Conservation (phyloP, 805 yeast species). For the Saturnispora bothae region DNA sequence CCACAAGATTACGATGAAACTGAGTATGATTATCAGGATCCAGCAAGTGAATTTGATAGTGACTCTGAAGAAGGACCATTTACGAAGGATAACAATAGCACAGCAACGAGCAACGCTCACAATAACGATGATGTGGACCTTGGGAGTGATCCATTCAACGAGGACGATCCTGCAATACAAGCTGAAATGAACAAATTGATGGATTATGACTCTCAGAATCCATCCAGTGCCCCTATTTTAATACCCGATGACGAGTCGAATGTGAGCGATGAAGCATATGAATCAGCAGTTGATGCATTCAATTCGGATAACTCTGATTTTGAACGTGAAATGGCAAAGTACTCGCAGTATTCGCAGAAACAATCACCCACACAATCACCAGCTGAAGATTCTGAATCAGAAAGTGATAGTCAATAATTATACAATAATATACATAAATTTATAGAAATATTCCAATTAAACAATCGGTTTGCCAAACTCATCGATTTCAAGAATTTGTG, state of each 20-base stretch:
- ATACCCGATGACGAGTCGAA: not conserved
- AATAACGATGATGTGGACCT: constrained; percentile 8
- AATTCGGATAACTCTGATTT: constrained; percentile 8
- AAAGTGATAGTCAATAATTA: too few relatives aligned
- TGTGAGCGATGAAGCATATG: constrained; percentile 1
- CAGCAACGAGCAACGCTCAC: not conserved
- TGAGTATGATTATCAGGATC: not conserved
- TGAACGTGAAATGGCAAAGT: constrained; percentile 6
- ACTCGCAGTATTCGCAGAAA: constrained; percentile 2
- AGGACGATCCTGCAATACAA: constrained; percentile 2
- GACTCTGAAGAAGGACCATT: not conserved
- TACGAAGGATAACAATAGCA: not conserved
- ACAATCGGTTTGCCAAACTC: too few relatives aligned
- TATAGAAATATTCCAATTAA: not conserved
- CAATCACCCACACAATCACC: too few relatives aligned
- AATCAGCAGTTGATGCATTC: constrained; percentile 1
- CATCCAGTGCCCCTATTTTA: not conserved
- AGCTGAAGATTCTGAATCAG: too few relatives aligned
- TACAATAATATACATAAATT: too few relatives aligned
- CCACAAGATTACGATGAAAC: not conserved
- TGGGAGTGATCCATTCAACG: constrained; percentile 4
- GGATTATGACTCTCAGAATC: constrained; percentile 2
- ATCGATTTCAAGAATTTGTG: too few relatives aligned
- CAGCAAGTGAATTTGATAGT: not conserved
- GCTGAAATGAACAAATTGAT: constrained; percentile 5